A percentile compares a stretch with the other conserved stretches of the same genome.
phyloP scores from a whole-genome alignment of 495 filamentous ascomycete species.

The Talaromyces wortmannii region DNA sequence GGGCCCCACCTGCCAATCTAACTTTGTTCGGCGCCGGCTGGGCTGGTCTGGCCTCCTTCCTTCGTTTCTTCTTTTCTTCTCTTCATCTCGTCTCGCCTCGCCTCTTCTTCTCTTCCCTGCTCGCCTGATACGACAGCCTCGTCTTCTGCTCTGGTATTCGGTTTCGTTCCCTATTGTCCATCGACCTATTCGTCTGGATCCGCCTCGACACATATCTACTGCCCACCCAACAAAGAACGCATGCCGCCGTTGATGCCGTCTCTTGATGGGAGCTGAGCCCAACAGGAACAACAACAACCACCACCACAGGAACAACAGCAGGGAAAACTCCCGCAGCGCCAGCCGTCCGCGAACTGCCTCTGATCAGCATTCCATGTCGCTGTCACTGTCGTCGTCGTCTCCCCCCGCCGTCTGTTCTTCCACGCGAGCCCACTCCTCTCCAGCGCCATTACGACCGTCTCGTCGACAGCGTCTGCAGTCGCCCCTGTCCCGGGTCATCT shows the following conservation, averaged over 20 bases:
- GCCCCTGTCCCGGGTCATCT: slow-evolving; percentile 1
- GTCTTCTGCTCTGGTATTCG: background rate
- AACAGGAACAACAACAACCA: slow-evolving; percentile 10
- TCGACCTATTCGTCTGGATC: too few relatives aligned
- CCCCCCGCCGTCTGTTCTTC: background rate
- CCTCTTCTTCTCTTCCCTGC: slow-evolving; percentile 5
- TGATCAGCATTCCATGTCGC: background rate
- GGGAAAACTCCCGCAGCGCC: background rate
- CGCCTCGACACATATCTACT: too few relatives aligned
- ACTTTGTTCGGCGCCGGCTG: too few relatives aligned
- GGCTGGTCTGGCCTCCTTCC: background rate
- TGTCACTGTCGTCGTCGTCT: background rate
- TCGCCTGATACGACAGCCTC: slow-evolving; percentile 18
- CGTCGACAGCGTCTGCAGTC: background rate
- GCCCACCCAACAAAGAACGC: too few relatives aligned
- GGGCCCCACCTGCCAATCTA: too few relatives aligned
- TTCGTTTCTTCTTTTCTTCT: slow-evolving; percentile 7
- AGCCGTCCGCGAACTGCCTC: background rate
- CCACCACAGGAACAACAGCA: background rate
- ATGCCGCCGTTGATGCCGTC: too few relatives aligned
- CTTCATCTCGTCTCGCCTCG: slow-evolving; percentile 2
- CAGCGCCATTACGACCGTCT: background rate
- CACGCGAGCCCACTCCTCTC: background rate
- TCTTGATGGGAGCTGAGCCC: too few relatives aligned
- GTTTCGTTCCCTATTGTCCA: too few relatives aligned